Conservation (phyloP, 225 moss, liverwort and hornwort species). For the Lunularia cruciata region DNA sequence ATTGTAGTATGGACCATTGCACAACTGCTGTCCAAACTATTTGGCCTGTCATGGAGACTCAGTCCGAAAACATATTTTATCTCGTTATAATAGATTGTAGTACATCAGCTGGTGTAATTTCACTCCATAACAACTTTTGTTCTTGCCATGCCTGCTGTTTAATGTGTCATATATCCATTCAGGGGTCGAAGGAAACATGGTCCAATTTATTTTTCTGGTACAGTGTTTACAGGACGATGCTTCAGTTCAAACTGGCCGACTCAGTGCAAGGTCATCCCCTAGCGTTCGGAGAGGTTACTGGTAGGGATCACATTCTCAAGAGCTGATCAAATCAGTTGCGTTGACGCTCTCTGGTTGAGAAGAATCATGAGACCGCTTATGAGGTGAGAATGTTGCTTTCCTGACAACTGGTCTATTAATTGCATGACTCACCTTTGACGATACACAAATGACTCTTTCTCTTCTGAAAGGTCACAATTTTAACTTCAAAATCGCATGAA, state of each 20-base stretch:
- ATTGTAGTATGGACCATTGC: not conserved
- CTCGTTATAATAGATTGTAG: too few relatives aligned
- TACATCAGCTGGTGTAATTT: not conserved
- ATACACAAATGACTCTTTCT: too few relatives aligned
- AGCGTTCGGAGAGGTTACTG: slow-evolving; percentile 16
- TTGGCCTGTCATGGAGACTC: too few relatives aligned
- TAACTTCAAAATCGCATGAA: too few relatives aligned
- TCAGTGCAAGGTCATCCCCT: slow-evolving; percentile 39
- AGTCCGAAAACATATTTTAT: too few relatives aligned
- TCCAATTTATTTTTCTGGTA: slow-evolving; percentile 33
- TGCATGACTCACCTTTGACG: too few relatives aligned
- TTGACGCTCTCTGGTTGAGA: not conserved
- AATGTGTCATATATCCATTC: not conserved
- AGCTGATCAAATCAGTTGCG: not conserved
- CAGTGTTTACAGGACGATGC: slow-evolving; percentile 44
- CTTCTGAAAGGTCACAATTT: too few relatives aligned
- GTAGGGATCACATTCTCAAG: slow-evolving; percentile 13
- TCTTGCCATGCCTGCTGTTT: not conserved
- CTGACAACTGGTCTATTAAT: too few relatives aligned
- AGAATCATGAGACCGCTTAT: too few relatives aligned
- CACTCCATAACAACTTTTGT: not conserved
- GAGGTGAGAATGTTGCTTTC: too few relatives aligned
- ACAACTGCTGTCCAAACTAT: too few relatives aligned
- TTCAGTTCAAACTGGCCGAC: slow-evolving; percentile 30
- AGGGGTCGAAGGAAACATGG: not conserved